Evolutionary conservation across 2,329 filamentous ascomycete species (phyloP), one percentile per base, ranked within the genome.

Genomic region (Talaromyces rugulosus): DNA sequence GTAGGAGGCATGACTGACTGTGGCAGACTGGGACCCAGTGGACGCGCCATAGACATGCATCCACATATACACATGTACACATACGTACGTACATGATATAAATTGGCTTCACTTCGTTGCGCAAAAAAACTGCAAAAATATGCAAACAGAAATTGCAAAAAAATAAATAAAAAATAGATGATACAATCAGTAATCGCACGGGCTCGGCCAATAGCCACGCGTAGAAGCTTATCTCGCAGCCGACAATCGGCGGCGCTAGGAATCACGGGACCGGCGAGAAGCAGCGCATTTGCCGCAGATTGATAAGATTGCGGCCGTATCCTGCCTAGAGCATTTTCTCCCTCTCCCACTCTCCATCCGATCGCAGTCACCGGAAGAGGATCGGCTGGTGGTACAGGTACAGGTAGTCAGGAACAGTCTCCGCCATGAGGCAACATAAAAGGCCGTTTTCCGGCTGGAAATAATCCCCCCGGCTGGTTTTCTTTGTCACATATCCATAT

Each of bases 21-120:
- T 52, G 1, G 11, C 27, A 65, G 64, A 64, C 52, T 70, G 68
- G 67, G 68, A 70, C 58, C 68, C 68, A 33, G 68, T 65, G 61
- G 64, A 69, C 57, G 60, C 60, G 36, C 54, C 63, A 11, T 66
- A 33, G 64, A 31, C 3, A 11, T 11, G 12, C 14, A 12, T 44
- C 14, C 18, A 44, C 1, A 4, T 28, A 51, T 53, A n/a, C 14
- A 8, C 2, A 27, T 23, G 44, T 47, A 27, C 6, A 27, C 5
- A 12, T 47, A 27, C 7, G 23, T n/a, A 47, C 23, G 23, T 23
- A 23, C 23, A 23, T 1, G 23, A 23, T 23, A 23, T 23, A 23
- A 23, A 23, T 23, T 23, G 1, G 23, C 23, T 23, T 23, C 23
- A 23, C 23, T 23, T 23, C 23, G 23, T 23, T 23, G 1, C 23